Evolutionary conservation across 2,329 filamentous ascomycete genomes (phyloP), one percentile per base, ranked within the genome.

Genomic region (Stagonosporopsis tanaceti): DNA sequence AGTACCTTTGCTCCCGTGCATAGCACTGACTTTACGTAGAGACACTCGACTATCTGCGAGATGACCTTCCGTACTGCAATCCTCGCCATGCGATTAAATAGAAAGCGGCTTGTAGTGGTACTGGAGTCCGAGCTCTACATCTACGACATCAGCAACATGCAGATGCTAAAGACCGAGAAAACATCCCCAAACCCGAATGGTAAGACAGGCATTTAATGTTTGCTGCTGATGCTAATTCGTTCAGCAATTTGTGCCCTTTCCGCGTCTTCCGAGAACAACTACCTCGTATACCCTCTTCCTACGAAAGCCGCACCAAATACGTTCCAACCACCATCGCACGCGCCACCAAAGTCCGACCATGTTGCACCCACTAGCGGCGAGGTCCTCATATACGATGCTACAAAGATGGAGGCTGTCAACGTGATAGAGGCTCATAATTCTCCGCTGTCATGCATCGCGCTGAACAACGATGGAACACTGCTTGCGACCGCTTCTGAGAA

Each of bases 121-220:
- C 84, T 98, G 54, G 95, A 99, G 76, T 93, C 97, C 69, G 91
- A 97, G 75, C 96, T 98, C 61, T 99, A 98, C 78, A 85, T 99
- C 46, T 99, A 99, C 80, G 95, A 99, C 76, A 98, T 99, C 65
- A 93, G 93, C 78, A 98, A 97, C 74, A 98, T 99, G 94, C 94
- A 91, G 70, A 86, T 98, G 57, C 83, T 98, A 38, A 90, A 93
- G 76, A 96, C 92, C 6, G 96, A 98, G 63, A 88, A 93, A 57
- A 98, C 94, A 6, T 97, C 94, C 3, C 92, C 95, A 6, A 99
- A 99, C 70, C 92, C 93, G 1, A 88, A 87, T 62, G 87, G 87
- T 83, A 85, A 4, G 60, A 47, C 22, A 14, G 38, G 69, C 50
- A 28, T 34, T n/a, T n/a, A 41, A 15, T 14, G 3, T 24, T 12